Evolutionary conservation across 2,329 filamentous ascomycete genomes (phyloP), one percentile per base, ranked within the genome.

Genomic region (Exophiala phaeomuriformis): DNA sequence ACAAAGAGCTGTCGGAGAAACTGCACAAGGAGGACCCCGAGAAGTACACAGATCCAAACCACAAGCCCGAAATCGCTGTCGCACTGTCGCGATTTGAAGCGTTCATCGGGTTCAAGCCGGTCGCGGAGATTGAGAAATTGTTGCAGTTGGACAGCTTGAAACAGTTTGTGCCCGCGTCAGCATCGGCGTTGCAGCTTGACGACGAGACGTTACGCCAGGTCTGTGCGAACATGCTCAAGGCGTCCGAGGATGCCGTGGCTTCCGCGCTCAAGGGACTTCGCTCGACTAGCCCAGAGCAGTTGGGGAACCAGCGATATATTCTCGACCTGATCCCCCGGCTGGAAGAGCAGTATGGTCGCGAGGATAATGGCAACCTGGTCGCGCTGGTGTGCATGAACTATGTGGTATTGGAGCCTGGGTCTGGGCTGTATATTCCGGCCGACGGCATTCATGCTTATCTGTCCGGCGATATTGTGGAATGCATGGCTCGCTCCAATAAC

Each of bases 1-100:
- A 89, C 70, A 86, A 85, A 64, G 72, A 78, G 0, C 76, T 89
- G 1, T 79, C 86, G 0, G 69, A 75, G 5, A 75, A 82, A 62
- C 75, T 89, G 1, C 84, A 89, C 69, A 66, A 76, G 50, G 67
- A 80, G 59, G 75, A 88, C 50, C 84, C 85, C 0, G 68, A 80
- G 2, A 77, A 81, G 53, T 90, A 86, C 66, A 80, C 79, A 1
- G 85, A 90, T 60, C 71, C 78, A 2, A 90, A 90, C 66, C 85
- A 90, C 73, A 90, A 90, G 69, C 86, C 86, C 1, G 86, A 90
- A 65, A 90, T 90, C 49, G 85, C 86, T 0, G 72, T 90, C 1
- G 85, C 86, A 0, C 70, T 90, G 1, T 76, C 78, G 8, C 78
- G 81, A 27, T 90, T 90, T 62, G 85, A 90, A 66, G 81, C 85